Percentiles rank a stretch among this genome's conserved stretches.
phyloP scores from a whole-genome alignment of 306 rosid genomes.

The Phaseolus lunatus region DNA sequence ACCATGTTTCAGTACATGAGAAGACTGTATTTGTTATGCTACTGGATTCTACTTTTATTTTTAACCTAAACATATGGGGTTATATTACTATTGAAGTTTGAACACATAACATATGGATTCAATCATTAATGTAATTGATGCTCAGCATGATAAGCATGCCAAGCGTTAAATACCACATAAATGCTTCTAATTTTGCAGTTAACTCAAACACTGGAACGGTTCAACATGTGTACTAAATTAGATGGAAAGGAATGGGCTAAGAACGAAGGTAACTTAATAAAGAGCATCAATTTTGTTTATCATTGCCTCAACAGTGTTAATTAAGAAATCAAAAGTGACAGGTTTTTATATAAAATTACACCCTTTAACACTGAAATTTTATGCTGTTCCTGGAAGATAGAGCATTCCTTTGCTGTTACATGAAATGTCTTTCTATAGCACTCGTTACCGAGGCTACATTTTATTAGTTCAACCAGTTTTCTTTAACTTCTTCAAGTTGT shows the following conservation, averaged over 20 bases:
- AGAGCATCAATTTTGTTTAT: neutral
- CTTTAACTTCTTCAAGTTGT: neutral
- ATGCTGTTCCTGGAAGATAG: neutral
- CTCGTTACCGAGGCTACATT: neutral
- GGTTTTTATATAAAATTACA: neutral
- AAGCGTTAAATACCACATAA: conserved; percentile 23
- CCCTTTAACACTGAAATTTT: neutral
- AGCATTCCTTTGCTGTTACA: neutral
- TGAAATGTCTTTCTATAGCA: neutral
- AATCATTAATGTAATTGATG: conserved; percentile 25
- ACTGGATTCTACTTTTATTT: conserved; percentile 7
- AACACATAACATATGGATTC: conserved; percentile 1
- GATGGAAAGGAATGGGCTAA: neutral
- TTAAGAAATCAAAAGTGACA: neutral
- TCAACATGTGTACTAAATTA: conserved; percentile 7
- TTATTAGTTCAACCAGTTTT: neutral
- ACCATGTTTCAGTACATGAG: conserved; percentile 11
- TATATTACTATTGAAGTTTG: conserved; percentile 15
- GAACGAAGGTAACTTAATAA: neutral
- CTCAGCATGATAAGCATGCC: conserved; percentile 5
- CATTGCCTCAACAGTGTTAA: neutral
- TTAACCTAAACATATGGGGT: neutral
- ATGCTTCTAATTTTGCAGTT: neutral
- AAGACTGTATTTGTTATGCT: conserved; percentile 17
- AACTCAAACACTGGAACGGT: neutral